A percentile compares a stretch with the other conserved stretches of the same genome.
phyloP scores from a whole-genome alignment of 139 green algal species.

The Auxenochlorella pyrenoidosa region DNA sequence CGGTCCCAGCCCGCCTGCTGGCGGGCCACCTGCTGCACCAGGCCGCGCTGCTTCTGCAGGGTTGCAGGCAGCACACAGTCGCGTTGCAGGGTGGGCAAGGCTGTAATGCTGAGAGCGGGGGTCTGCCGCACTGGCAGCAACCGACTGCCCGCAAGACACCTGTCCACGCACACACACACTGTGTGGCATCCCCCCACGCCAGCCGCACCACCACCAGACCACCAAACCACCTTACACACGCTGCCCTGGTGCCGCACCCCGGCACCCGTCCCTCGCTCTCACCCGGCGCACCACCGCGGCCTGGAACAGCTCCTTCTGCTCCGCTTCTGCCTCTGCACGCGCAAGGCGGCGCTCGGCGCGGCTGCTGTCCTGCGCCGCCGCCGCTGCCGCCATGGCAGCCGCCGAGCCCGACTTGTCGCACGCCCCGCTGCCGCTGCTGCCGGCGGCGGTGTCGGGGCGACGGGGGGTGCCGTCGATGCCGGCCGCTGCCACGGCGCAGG shows the following conservation, averaged over 20 bases:
- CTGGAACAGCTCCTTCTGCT: slow-evolving; percentile 39
- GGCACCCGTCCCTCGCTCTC: background rate
- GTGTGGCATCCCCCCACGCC: no score
- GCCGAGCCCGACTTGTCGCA: background rate
- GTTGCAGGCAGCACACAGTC: background rate
- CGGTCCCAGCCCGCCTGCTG: slow-evolving; percentile 44
- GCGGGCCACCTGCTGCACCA: slow-evolving; percentile 19
- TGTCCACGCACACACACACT: no score
- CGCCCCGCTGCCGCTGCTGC: background rate
- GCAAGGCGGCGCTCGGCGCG: background rate
- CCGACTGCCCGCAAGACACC: background rate
- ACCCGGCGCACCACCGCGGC: slow-evolving; percentile 32
- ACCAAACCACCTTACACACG: no score
- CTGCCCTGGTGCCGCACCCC: no score
- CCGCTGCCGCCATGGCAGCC: background rate
- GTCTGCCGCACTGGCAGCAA: background rate
- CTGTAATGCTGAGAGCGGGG: background rate
- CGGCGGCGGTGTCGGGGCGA: background rate
- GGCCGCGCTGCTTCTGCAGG: slow-evolving; percentile 27
- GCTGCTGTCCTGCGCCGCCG: slow-evolving; percentile 7
- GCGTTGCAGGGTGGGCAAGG: no score
- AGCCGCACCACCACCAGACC: no score
- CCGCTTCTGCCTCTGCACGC: slow-evolving; percentile 5
- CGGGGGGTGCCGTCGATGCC: background rate
- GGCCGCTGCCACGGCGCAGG: background rate